These are phyloP conservation scores for Metschnikowia noctiluminum DNA, from an alignment of 805 yeast genomes.

Conservation along the genomic window DNA sequence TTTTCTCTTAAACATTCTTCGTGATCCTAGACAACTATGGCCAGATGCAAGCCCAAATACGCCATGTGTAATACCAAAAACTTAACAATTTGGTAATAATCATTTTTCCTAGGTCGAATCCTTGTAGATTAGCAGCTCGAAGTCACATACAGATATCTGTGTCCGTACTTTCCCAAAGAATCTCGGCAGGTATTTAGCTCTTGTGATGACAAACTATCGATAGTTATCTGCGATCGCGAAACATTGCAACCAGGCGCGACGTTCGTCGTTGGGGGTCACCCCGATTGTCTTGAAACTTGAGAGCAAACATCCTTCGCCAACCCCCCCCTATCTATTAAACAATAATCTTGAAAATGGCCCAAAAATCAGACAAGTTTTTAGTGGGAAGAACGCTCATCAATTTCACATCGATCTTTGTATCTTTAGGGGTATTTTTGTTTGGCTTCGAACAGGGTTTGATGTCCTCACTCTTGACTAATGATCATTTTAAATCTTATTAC, in stretches of 20 bases:
- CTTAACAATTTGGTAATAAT: no score
- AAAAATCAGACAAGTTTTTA: conserved; percentile 30
- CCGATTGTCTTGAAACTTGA: background rate
- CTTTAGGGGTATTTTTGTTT: conserved; percentile 59
- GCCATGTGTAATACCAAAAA: no score
- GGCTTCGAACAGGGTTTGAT: conserved; percentile 58
- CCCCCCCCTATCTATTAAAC: background rate
- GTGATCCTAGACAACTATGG: no score
- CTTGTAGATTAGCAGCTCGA: no score
- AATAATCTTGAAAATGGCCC: conserved; percentile 5
- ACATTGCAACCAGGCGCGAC: conserved; percentile 1
- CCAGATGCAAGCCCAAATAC: no score
- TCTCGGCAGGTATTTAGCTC: no score
- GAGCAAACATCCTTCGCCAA: background rate
- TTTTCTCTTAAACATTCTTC: no score
- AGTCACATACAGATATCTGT: no score
- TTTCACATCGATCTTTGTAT: conserved; percentile 43
- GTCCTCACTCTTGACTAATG: conserved; percentile 44
- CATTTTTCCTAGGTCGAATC: no score
- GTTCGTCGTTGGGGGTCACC: background rate
- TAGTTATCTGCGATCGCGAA: background rate
- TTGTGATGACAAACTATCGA: background rate
- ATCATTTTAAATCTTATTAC: conserved; percentile 52
- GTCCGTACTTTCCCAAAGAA: no score
- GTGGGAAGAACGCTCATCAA: conserved; percentile 40